Evolutionary conservation across 257 asterid species (phyloP).

Genomic region (Jasminum sambac): DNA sequence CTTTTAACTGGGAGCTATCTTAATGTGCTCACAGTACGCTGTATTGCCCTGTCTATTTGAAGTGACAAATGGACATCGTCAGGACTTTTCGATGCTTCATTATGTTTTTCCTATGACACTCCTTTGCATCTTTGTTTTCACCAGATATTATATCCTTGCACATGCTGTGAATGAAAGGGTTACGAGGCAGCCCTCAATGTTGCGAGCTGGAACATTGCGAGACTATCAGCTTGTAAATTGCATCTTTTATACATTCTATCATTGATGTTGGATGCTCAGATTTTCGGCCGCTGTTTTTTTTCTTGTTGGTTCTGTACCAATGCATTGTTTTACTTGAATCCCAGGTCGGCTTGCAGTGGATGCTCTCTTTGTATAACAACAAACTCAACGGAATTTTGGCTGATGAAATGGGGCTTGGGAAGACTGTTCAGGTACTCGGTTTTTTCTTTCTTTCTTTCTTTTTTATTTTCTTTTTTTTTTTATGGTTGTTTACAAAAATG

Average conservation of each 20-base stretch:
- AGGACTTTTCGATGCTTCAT: slow-evolving; percentile 15
- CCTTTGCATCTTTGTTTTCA: slow-evolving; percentile 7
- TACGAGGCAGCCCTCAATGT: slow-evolving; percentile 92
- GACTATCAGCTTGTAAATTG: slow-evolving; percentile 95
- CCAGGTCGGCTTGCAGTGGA: slow-evolving; percentile 99
- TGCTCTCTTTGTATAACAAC: slow-evolving; percentile 95
- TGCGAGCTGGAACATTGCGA: slow-evolving; percentile 88
- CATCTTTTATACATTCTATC: slow-evolving; percentile 21
- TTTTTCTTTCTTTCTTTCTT: too few relatives aligned
- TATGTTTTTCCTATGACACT: slow-evolving; percentile 16
- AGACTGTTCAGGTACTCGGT: slow-evolving; percentile 90
- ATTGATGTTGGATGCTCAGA: slow-evolving; percentile 23
- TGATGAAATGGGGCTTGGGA: slow-evolving; percentile 99
- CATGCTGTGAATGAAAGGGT: slow-evolving; percentile 99
- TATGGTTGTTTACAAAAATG: slow-evolving; percentile 13
- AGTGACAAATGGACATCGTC: slow-evolving; percentile 6
- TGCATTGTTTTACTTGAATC: slow-evolving; percentile 27
- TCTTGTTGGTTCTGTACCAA: slow-evolving; percentile 20
- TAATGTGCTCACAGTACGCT: neutral
- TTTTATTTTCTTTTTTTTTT: slow-evolving; percentile 22
- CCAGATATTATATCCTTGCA: slow-evolving; percentile 94
- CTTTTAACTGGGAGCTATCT: neutral
- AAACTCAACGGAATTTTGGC: slow-evolving; percentile 98
- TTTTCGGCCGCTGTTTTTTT: slow-evolving; percentile 13
- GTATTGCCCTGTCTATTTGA: slow-evolving; percentile 13